Base-by-base conservation (phyloP, 352 stramenopile species). In the Peronospora farinosa region DNA sequence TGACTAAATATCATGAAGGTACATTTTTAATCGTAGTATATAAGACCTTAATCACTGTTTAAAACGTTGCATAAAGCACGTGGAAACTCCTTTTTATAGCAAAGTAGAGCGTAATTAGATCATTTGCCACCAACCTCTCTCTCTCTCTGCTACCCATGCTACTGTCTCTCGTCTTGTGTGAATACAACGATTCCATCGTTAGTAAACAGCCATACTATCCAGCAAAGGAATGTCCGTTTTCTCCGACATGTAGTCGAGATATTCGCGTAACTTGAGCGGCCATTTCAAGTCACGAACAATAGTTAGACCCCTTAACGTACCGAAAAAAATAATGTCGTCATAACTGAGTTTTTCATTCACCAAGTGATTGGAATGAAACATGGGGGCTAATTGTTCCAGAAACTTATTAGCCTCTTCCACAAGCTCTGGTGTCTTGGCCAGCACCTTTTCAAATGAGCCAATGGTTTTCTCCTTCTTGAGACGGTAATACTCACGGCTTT, bases 251-350 rank as follows among this genome's bases (percentile, higher is more conserved):
- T 73, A 64, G 37, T 78, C 66, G 7, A 84, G 44, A 59, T 74
- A 86, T 36, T 73, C 69, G 15, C 66, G 64, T 13, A 86, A 40
- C 46, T 81, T 78, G 16, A 57, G 13, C 7, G 74, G 74, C 69
- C 72, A 86, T 49, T 69, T 35, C 31, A 86, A 21, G 38, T 63
- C 72, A 35, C 78, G 73, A 38, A 84, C 60, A 15, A 86, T 60
- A 13, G 72, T 86, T 15, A 86, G 59, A 0, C 65, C 64, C 28
- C 72, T 72, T 15, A 86, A 40, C 15, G 57, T 60, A 13, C 64
- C 63, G 15, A 86, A 86, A 6, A 86, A 48, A 33, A 71, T 61
- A 33, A 86, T 66, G 54, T 86, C 74, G 60, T 84, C 74, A 54
- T 82, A 86, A 54, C 74, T 80, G 4, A 80, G 45, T 11, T 40